A percentile compares a stretch with the other conserved stretches of the same genome.
Conservation (phyloP, 495 filamentous ascomycete genomes). For the Penicillium odoratum region DNA sequence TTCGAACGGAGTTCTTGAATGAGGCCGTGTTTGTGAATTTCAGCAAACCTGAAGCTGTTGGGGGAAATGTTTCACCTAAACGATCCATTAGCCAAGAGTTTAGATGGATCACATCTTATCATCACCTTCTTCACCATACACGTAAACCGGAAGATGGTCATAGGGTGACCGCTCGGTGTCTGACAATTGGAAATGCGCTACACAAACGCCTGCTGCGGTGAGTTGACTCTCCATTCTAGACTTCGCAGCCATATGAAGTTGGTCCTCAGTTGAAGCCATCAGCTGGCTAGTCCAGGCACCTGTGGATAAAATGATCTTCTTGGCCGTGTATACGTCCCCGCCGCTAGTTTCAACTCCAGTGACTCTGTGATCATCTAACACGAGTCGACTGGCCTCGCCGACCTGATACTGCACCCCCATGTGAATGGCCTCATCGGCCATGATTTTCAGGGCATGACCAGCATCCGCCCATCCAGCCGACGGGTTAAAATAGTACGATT, state of each 20-base stretch:
- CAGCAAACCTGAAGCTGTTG: slow-evolving; percentile 1
- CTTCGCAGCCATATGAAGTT: slow-evolving; percentile 24
- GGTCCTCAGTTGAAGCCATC: slow-evolving; percentile 34
- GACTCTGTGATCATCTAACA: slow-evolving; percentile 18
- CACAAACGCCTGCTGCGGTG: slow-evolving; percentile 38
- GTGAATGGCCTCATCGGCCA: slow-evolving; percentile 31
- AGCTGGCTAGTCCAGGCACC: slow-evolving; percentile 54
- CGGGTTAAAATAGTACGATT: slow-evolving; percentile 37
- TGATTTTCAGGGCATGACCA: slow-evolving; percentile 28
- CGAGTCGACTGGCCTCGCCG: slow-evolving; percentile 30
- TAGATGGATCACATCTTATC: background rate
- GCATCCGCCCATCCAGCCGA: slow-evolving; percentile 44
- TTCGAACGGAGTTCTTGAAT: slow-evolving; percentile 12
- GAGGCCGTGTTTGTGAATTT: slow-evolving; percentile 16
- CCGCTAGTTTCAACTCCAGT: slow-evolving; percentile 25
- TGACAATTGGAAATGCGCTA: slow-evolving; percentile 37
- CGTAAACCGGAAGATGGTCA: slow-evolving; percentile 35
- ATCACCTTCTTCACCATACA: slow-evolving; percentile 37
- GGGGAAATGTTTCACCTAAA: slow-evolving; percentile 11
- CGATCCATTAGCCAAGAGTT: background rate
- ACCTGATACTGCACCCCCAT: slow-evolving; percentile 35
- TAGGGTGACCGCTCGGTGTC: slow-evolving; percentile 29
- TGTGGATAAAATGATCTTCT: slow-evolving; percentile 53
- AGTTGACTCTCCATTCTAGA: slow-evolving; percentile 38
- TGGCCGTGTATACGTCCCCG: slow-evolving; percentile 40